Evolutionary conservation across 768 basidiomycete genomes (phyloP).

Genomic region (Mycena olivaceomarginata): DNA sequence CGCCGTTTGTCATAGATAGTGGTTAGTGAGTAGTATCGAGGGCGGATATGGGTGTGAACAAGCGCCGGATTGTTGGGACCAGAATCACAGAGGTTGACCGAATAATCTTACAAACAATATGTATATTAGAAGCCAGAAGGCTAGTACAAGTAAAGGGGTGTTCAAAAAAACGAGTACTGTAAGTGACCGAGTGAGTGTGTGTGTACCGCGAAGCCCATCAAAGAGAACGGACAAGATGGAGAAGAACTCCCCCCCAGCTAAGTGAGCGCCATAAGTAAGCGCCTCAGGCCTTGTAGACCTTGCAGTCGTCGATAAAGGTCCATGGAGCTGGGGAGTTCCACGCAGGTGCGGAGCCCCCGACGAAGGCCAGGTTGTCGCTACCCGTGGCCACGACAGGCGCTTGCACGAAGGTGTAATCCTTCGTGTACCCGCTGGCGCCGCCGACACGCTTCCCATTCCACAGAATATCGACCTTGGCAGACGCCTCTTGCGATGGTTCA

Average conservation of each 20-base stretch:
- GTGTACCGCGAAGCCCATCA: neutral
- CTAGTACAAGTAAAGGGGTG: neutral
- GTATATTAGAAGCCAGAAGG: too few relatives aligned
- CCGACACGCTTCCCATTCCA: slow-evolving; percentile 33
- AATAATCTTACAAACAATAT: too few relatives aligned
- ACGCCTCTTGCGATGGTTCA: neutral
- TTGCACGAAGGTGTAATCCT: slow-evolving; percentile 21
- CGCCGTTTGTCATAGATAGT: too few relatives aligned
- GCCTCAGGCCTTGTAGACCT: neutral
- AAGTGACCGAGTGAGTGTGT: neutral
- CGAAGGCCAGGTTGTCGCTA: slow-evolving; percentile 17
- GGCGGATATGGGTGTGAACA: too few relatives aligned
- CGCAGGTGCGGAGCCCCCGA: slow-evolving; percentile 41
- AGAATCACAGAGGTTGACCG: too few relatives aligned
- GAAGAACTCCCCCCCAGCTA: neutral
- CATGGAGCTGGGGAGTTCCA: neutral
- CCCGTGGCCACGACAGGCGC: slow-evolving; percentile 34
- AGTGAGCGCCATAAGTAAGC: neutral
- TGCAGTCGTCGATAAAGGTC: slow-evolving; percentile 43
- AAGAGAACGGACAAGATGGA: neutral
- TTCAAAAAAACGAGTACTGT: neutral
- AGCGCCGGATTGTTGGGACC: too few relatives aligned
- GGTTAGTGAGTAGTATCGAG: too few relatives aligned
- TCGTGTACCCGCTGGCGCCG: slow-evolving; percentile 17
- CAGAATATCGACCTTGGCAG: slow-evolving; percentile 20